Base-by-base conservation (phyloP, 2,329 filamentous ascomycete species). In the Coniochaeta pulveracea region DNA sequence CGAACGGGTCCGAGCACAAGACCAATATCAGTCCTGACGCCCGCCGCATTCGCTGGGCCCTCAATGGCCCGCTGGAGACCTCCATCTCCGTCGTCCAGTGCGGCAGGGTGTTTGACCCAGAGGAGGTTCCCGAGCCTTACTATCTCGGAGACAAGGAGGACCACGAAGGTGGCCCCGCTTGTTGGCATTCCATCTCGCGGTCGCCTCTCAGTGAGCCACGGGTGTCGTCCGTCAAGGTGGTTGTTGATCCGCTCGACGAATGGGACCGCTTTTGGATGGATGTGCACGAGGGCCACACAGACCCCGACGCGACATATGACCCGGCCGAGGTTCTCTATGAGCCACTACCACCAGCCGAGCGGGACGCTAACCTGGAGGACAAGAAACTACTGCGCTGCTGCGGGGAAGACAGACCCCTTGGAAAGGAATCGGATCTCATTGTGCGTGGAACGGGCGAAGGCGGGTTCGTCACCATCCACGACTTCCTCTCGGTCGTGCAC, bases 401-500 rank as follows among this genome's bases (percentile, higher is more conserved):
- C 27, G 34, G 34, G 10, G 26, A 30, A 21, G 18, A 31, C 23
- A 22, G 26, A 27, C 34, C 34, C 14, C 26, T 11, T n/a, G 19
- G 34, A 26, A 35, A 31, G 26, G 18, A 10, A 6, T n/a, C 21
- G 12, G 16, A 22, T 16, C 34, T 35, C 26, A 19, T 21, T 17
- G 19, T 35, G 19, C 15, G n/a, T 6, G 34, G 16, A 18, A 22
- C 26, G 19, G 21, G 26, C 21, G 25, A 27, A 8, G 26, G 22
- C 12, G 34, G 15, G 16, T 31, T 35, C 26, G 34, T 35, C 8
- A 35, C 34, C 16, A 19, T 35, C 26, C 26, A 31, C 34, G 34
- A 35, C 26, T 35, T 31, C 25, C 19, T 31, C 26, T 31, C 34
- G 18, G 26, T 23, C n/a, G 34, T 31, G 26, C 34, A 35, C 34